Evolutionary conservation across 2,329 filamentous ascomycete species (phyloP).

Genomic region (Claviceps arundinis): DNA sequence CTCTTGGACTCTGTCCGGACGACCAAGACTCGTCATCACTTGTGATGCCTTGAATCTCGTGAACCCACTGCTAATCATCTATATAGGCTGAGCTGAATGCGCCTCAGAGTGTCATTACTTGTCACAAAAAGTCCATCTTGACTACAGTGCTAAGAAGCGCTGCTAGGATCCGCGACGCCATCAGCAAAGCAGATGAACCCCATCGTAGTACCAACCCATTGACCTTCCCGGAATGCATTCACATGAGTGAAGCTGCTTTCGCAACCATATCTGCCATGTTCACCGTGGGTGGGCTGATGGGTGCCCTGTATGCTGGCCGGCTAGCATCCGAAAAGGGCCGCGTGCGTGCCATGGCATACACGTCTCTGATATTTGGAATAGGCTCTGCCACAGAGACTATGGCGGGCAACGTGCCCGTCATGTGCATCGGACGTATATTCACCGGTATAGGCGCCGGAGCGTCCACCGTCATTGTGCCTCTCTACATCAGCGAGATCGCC

Average conservation of each 20-base stretch:
- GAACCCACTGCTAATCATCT: not conserved
- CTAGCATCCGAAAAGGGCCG: constrained; percentile 68
- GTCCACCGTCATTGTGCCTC: constrained; percentile 80
- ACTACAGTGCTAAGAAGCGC: constrained; percentile 13
- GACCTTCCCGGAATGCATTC: constrained; percentile 62
- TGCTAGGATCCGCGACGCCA: constrained; percentile 15
- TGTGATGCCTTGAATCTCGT: not conserved
- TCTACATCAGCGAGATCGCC: constrained; percentile 88
- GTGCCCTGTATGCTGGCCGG: constrained; percentile 68
- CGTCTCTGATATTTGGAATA: constrained; percentile 59
- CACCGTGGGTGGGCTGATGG: constrained; percentile 75
- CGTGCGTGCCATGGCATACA: constrained; percentile 61
- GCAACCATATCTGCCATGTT: constrained; percentile 83
- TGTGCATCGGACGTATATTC: constrained; percentile 64
- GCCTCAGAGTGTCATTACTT: constrained; percentile 86
- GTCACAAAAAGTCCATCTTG: constrained; percentile 43
- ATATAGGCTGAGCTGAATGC: constrained; percentile 77
- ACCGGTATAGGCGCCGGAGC: constrained; percentile 78
- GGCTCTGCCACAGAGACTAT: constrained; percentile 67
- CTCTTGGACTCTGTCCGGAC: not conserved
- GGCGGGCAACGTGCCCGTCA: constrained; percentile 49
- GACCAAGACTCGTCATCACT: not conserved
- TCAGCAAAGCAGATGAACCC: constrained; percentile 10
- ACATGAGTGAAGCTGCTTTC: constrained; percentile 71
- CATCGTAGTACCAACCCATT: constrained; percentile 6